Conservation (phyloP, 2,329 filamentous ascomycete genomes). For the Verticillium tricorpus region DNA sequence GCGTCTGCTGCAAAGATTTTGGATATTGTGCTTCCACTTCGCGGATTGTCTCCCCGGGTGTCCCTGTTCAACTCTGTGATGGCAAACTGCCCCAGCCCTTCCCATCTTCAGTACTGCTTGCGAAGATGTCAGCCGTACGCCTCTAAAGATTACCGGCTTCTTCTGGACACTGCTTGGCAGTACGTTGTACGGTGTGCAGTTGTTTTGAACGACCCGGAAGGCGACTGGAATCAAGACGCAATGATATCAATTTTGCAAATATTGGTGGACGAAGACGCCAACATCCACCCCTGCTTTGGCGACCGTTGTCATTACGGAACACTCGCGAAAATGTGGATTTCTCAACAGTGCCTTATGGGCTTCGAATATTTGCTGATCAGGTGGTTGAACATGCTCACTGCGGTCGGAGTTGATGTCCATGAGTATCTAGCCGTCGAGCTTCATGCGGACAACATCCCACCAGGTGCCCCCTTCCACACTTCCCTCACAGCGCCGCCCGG, state of each 20-base stretch:
- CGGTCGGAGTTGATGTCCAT: no score
- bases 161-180: background rate
- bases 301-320: no score
- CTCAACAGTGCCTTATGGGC: rapidly evolving
- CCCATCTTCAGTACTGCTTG: background rate
- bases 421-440: no score
- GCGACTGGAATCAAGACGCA: background rate
- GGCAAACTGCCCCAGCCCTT: background rate
- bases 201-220: background rate
- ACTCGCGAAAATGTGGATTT: no score
- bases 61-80: background rate
- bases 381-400: no score
- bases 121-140: background rate
- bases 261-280: no score
- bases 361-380: no score
- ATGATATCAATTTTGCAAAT: background rate
- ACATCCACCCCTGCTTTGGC: no score
- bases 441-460: no score
- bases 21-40: background rate
- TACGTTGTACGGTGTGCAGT: background rate
- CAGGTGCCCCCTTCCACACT: no score
- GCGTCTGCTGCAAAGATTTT: background rate
- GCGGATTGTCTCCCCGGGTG: background rate
- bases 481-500: no score
- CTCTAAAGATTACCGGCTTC: background rate